These are phyloP conservation scores for Phialemoniopsis sp. DNA, from an alignment of 2,329 filamentous ascomycete genomes.

Conservation along the genomic window DNA sequence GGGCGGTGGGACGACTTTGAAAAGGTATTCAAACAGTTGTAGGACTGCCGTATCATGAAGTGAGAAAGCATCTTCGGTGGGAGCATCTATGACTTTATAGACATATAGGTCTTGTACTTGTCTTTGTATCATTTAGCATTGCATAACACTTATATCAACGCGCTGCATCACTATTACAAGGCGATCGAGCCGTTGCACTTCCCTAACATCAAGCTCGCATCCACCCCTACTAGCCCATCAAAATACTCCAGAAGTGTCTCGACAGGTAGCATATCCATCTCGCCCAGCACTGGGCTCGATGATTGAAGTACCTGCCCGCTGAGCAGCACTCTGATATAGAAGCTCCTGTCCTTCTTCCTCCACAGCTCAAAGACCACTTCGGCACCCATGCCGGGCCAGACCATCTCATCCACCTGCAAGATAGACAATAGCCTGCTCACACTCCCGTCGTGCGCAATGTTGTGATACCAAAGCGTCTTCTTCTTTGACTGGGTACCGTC, in stretches of 20 bases:
- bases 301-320: constrained; percentile 63
- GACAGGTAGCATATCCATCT: constrained; percentile 67
- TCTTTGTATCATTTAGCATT: too few species aligned
- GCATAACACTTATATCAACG: too few species aligned
- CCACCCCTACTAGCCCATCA: constrained; percentile 62
- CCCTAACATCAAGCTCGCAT: constrained; percentile 27
- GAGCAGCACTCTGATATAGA: constrained; percentile 66
- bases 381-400: constrained; percentile 80
- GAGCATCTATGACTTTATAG: too few species aligned
- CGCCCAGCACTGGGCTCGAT: constrained; percentile 63
- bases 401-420: constrained; percentile 70
- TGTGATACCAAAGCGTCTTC: constrained; percentile 58
- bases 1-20: constrained; percentile 75
- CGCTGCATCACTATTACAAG: neutral
- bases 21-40: constrained; percentile 21
- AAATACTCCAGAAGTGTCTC: constrained; percentile 65
- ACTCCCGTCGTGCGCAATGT: constrained; percentile 77
- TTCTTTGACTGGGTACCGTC: neutral
- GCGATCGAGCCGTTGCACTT: constrained; percentile 12
- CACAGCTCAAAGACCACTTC: constrained; percentile 78
- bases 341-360: constrained; percentile 29
- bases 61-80: too few species aligned
- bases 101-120: too few species aligned
- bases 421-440: constrained; percentile 64
- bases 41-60: too few species aligned